A percentile compares a stretch with the other conserved stretches of the same genome.
phyloP scores from a whole-genome alignment of 2,329 filamentous ascomycete genomes.

The Dactylellina cionopaga region DNA sequence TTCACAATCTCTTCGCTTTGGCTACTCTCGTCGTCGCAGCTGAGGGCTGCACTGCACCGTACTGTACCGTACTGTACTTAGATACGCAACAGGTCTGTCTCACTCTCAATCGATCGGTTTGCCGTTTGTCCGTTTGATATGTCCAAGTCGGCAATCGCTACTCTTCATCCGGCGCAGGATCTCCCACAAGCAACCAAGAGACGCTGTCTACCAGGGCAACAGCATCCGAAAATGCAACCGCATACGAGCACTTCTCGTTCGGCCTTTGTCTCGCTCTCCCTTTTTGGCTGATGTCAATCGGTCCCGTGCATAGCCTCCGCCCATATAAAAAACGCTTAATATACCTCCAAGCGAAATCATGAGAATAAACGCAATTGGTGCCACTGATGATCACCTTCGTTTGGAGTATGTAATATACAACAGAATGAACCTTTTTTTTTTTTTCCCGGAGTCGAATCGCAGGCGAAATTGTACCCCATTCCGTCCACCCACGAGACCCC shows the following conservation, averaged over 20 bases:
- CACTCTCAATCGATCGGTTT: conserved; percentile 19
- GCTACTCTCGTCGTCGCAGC: neutral
- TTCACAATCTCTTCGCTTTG: neutral
- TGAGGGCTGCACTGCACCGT: too few species aligned
- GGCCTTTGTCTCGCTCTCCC: conserved; percentile 18
- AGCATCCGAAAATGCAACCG: conserved; percentile 23
- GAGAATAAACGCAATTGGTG: too few species aligned
- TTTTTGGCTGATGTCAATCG: conserved; percentile 40
- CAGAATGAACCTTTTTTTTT: neutral
- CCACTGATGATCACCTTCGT: too few species aligned
- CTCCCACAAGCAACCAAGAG: too few species aligned
- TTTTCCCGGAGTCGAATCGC: neutral
- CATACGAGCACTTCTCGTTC: conserved; percentile 17
- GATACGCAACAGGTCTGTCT: too few species aligned
- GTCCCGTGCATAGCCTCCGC: conserved; percentile 7
- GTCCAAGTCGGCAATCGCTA: neutral
- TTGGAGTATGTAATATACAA: too few species aligned
- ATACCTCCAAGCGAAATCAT: neutral
- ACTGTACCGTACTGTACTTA: too few species aligned
- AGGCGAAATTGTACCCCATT: conserved; percentile 18
- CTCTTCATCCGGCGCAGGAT: neutral
- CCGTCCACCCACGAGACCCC: neutral
- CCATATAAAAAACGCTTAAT: neutral
- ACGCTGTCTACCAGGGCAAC: conserved; percentile 4
- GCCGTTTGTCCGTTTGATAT: neutral